Evolutionary conservation across 352 stramenopile genomes (phyloP), one percentile per base, ranked within the genome.

Genomic region (Pythium aphanidermatum): DNA sequence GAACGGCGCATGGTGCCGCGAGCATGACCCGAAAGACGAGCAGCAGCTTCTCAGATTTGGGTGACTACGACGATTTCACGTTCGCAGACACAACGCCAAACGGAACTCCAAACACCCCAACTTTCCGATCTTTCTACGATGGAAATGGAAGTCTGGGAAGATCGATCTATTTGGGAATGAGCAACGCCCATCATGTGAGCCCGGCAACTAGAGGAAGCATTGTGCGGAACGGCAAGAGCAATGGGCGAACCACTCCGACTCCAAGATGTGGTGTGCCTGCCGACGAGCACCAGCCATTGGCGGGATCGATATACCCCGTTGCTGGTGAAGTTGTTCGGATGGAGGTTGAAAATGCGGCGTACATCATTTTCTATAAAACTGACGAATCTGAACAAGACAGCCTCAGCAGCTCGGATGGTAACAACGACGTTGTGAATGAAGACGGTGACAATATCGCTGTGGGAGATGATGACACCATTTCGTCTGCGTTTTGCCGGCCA

Each of bases 311-410:
- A 32, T 88, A 80, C 30, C 76, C 78, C 0, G 51, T 92, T n/a
- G 57, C 73, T 26, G 82, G 82, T 3, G 82, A 94, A 45, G 59
- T 86, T 28, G 47, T 92, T 19, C 71, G 72, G 4, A 64, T 87
- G 45, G 78, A 74, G 37, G 72, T 82, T 21, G 82, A 92, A 19
- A 83, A 83, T 32, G 74, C 65, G 13, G 77, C 82, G 9, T 94
- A 94, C 55, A 94, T 94, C 37, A 90, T 94, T 30, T 94, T 92
- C 34, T 94, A 92, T 65, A 93, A 93, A 55, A 68, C 57, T 9
- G 75, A 86, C 11, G 74, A 83, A 8, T 61, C 58, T 14, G 70
- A 72, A 30, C 73, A 79, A 20, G 75, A 73, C 20, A 45, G 48
- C 5, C n/a, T n/a, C n/a, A n/a, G n/a, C n/a, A n/a, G n/a, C n/a